Evolutionary conservation across 75 land plant species (phyloP).

Genomic region (Adiantum capillusveneris): DNA sequence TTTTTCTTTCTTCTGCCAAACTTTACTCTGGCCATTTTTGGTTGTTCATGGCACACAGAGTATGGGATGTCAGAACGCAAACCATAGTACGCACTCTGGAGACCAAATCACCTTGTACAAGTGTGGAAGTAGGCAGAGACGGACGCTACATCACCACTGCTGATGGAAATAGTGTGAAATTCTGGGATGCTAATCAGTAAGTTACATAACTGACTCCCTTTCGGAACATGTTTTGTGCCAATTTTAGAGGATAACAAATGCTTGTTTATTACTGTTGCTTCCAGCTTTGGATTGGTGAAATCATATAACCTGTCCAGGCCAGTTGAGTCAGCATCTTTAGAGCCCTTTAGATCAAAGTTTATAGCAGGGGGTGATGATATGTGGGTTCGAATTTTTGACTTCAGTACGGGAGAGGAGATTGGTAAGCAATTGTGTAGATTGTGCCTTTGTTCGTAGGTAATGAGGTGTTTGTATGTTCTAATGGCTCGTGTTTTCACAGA

Average conservation of each 20-base stretch:
- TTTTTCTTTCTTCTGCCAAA: no score
- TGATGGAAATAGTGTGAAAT: constrained; percentile 89
- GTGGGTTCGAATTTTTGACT: constrained; percentile 93
- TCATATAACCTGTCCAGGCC: constrained; percentile 78
- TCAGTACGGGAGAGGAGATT: constrained; percentile 85
- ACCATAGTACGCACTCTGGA: constrained; percentile 74
- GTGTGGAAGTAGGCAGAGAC: constrained; percentile 95
- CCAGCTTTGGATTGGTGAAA: constrained; percentile 87
- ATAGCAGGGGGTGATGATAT: constrained; percentile 95
- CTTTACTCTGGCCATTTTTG: no score
- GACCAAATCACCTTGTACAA: constrained; percentile 87
- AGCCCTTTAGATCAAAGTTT: constrained; percentile 77
- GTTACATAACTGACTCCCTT: constrained; percentile 9
- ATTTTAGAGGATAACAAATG: no score
- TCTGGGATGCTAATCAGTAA: constrained; percentile 99
- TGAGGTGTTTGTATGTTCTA: no score
- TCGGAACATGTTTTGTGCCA: neutral
- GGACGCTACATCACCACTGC: constrained; percentile 92
- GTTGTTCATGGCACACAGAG: no score
- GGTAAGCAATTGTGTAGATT: constrained; percentile 29
- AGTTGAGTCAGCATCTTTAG: constrained; percentile 90
- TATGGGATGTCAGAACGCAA: constrained; percentile 90
- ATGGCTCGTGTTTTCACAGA: constrained; percentile 29
- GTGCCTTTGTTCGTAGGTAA: no score
- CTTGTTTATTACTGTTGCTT: neutral